Evolutionary conservation across 306 rosid genomes (phyloP).

Genomic region (Dalbergia cultrata): DNA sequence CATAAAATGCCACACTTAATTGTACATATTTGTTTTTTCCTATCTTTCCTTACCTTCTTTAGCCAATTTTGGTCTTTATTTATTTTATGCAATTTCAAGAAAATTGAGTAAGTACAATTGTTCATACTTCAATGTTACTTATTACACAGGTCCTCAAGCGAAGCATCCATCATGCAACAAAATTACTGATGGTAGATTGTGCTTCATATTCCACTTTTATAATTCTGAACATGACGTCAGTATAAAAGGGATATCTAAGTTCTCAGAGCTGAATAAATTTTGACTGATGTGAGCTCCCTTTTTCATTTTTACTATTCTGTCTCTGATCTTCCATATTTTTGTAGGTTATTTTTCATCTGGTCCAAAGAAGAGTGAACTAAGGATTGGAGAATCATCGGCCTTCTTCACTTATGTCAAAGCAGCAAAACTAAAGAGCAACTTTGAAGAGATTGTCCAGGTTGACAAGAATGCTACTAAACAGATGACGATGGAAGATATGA

Average conservation of each 20-base stretch:
- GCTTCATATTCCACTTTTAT: background rate
- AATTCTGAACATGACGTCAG: constrained; percentile 21
- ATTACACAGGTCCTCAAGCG: constrained; percentile 28
- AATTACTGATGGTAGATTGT: constrained; percentile 27
- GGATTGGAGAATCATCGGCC: constrained; percentile 96
- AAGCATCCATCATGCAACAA: constrained; percentile 37
- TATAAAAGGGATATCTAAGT: constrained; percentile 19
- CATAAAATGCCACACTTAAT: constrained; percentile 14
- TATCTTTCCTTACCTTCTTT: background rate
- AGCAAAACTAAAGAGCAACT: constrained; percentile 52
- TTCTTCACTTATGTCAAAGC: constrained; percentile 90
- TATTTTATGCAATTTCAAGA: constrained; percentile 26
- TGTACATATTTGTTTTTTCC: constrained; percentile 23
- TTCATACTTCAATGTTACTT: constrained; percentile 31
- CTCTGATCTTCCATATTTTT: constrained; percentile 34
- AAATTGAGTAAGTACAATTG: background rate
- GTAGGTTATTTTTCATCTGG: constrained; percentile 70
- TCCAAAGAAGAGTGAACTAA: constrained; percentile 85
- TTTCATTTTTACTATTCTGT: constrained; percentile 17
- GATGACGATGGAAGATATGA: constrained; percentile 53
- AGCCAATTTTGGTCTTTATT: constrained; percentile 30
- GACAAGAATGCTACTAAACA: constrained; percentile 52
- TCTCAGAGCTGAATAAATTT: constrained; percentile 23
- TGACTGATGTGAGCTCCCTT: constrained; percentile 14
- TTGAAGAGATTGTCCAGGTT: constrained; percentile 57